Evolutionary conservation across 2,329 filamentous ascomycete species (phyloP).

Genomic region (Beauveria sp.): DNA sequence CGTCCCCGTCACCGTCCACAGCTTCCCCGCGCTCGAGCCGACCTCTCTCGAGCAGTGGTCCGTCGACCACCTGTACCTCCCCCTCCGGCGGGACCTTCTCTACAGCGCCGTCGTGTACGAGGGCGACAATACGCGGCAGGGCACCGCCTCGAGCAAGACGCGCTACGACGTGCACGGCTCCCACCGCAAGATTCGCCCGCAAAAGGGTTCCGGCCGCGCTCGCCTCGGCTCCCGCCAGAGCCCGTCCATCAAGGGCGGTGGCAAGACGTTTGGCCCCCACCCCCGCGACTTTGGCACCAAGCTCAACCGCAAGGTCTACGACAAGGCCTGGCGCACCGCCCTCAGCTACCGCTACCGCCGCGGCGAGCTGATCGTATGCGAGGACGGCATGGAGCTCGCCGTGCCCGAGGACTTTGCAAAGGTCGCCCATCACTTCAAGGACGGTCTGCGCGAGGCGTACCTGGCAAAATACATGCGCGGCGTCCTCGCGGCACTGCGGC

Average conservation of each 20-base stretch:
- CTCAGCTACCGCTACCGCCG: slow-evolving; percentile 83
- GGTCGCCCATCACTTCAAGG: slow-evolving; percentile 34
- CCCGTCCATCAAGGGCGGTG: slow-evolving; percentile 76
- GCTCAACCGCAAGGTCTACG: slow-evolving; percentile 84
- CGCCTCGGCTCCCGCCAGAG: slow-evolving; percentile 75
- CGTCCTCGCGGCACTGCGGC: slow-evolving; percentile 62
- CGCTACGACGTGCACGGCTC: slow-evolving; percentile 79
- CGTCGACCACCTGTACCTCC: slow-evolving; percentile 74
- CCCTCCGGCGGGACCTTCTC: slow-evolving; percentile 82
- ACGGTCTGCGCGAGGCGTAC: slow-evolving; percentile 47
- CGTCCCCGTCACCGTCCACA: slow-evolving; percentile 79
- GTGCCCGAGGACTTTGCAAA: slow-evolving; percentile 43
- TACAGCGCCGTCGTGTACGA: slow-evolving; percentile 91
- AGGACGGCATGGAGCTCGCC: slow-evolving; percentile 65
- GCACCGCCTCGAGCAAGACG: slow-evolving; percentile 76
- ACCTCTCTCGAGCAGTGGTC: slow-evolving; percentile 69
- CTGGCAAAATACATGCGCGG: slow-evolving; percentile 55
- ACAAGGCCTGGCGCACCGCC: slow-evolving; percentile 89
- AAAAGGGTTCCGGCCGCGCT: slow-evolving; percentile 79
- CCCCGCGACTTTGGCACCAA: slow-evolving; percentile 83
- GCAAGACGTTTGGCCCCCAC: slow-evolving; percentile 82
- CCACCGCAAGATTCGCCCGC: slow-evolving; percentile 69
- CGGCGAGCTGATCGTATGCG: slow-evolving; percentile 80
- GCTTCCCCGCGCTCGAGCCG: slow-evolving; percentile 85
- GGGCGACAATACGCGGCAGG: slow-evolving; percentile 79